Conservation (phyloP, 1,284 basidiomycete genomes). For the Leccinum fuscescens region DNA sequence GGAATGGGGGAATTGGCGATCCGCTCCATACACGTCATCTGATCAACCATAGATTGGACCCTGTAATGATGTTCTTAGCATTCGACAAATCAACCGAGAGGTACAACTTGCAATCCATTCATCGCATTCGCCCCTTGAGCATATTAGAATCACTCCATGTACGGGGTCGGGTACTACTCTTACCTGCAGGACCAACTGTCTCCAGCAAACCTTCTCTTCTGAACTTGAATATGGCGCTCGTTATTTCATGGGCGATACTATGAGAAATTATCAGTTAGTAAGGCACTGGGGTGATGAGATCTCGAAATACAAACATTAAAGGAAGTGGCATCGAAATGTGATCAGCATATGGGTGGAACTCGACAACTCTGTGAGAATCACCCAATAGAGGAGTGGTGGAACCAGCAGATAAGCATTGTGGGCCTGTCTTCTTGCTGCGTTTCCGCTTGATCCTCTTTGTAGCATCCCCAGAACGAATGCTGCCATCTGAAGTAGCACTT, state of each 20-base stretch:
- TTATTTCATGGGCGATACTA: slow-evolving; percentile 79
- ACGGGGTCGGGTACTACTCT: slow-evolving; percentile 17
- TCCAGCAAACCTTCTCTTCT: slow-evolving; percentile 77
- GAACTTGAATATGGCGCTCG: slow-evolving; percentile 67
- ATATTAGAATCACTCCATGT: neutral
- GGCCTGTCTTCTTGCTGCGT: slow-evolving; percentile 54
- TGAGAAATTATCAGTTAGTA: slow-evolving; percentile 1
- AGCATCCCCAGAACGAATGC: slow-evolving; percentile 45
- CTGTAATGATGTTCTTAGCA: slow-evolving; percentile 37
- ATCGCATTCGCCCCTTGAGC: slow-evolving; percentile 70
- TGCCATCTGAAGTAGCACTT: slow-evolving; percentile 27
- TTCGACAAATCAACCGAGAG: neutral
- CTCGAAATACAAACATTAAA: slow-evolving; percentile 53
- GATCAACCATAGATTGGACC: slow-evolving; percentile 77
- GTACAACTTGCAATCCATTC: slow-evolving; percentile 51
- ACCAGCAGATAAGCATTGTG: slow-evolving; percentile 24
- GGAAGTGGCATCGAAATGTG: slow-evolving; percentile 66
- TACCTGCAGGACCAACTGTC: slow-evolving; percentile 80
- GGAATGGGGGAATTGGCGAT: slow-evolving; percentile 84
- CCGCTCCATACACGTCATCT: slow-evolving; percentile 82
- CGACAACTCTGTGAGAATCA: slow-evolving; percentile 54
- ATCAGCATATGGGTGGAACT: slow-evolving; percentile 57
- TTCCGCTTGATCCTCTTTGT: slow-evolving; percentile 69
- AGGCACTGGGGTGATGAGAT: neutral
- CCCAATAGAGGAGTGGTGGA: slow-evolving; percentile 58